phyloP scores from a whole-genome alignment of 1,284 basidiomycete species.

The Heterobasidion annosum region DNA sequence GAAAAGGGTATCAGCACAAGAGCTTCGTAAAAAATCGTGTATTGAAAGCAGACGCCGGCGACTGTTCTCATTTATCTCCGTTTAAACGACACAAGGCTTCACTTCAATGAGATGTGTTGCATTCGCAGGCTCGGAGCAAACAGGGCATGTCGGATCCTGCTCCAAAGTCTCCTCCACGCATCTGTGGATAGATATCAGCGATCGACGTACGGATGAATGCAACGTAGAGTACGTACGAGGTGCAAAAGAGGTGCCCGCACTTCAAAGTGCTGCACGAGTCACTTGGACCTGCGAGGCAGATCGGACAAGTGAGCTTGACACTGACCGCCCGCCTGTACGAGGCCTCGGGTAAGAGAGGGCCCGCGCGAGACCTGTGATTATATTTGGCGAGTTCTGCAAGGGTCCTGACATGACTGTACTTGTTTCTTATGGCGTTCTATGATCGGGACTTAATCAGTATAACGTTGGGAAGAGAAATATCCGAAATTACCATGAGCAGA shows the following conservation, averaged over 20 bases:
- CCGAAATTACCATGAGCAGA: no score
- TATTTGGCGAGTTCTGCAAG: no score
- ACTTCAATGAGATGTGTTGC: background rate
- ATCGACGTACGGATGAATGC: background rate
- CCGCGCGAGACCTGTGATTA: no score
- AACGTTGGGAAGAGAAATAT: no score
- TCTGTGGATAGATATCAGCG: background rate
- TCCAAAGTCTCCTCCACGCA: background rate
- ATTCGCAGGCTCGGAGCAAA: background rate
- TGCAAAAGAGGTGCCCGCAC: background rate
- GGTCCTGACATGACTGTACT: no score
- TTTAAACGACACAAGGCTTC: background rate
- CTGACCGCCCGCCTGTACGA: no score
- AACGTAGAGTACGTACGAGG: background rate
- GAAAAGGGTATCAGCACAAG: no score
- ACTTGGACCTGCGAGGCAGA: background rate
- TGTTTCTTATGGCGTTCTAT: no score
- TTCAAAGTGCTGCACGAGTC: background rate
- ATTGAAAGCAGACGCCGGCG: no score
- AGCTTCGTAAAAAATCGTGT: no score
- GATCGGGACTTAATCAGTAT: no score
- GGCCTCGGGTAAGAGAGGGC: no score
- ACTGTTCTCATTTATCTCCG: background rate
- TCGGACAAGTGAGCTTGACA: background rate
- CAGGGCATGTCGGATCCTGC: background rate